These are phyloP conservation scores for Coemansia sp. DNA, from an alignment of 192 early-diverging fungal genomes.

Conservation along the genomic window DNA sequence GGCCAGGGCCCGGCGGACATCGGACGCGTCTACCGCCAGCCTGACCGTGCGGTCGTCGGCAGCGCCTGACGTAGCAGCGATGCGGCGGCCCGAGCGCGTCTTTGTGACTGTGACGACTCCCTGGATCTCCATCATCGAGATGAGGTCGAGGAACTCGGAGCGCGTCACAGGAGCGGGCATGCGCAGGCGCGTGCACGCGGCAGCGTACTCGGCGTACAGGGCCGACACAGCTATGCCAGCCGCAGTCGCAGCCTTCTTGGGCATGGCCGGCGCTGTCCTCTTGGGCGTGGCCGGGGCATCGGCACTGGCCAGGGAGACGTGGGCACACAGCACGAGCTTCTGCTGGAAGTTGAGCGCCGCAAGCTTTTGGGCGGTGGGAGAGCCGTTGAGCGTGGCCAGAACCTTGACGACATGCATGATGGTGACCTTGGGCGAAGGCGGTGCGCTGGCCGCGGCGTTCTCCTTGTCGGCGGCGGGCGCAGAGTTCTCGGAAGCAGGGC, in stretches of 20 bases:
- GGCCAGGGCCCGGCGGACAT: conserved; percentile 27
- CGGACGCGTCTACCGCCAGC: conserved; percentile 38
- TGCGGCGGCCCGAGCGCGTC: conserved; percentile 25
- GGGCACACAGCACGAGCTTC: conserved; percentile 63
- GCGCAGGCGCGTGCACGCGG: conserved; percentile 47
- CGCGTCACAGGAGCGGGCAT: conserved; percentile 63
- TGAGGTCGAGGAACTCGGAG: conserved; percentile 68
- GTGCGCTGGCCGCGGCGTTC: conserved; percentile 10
- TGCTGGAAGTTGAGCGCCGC: conserved; percentile 71
- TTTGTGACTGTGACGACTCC: conserved; percentile 53
- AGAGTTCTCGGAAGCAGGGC: conserved; percentile 28
- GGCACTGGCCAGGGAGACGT: conserved; percentile 14
- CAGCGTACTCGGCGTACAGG: conserved; percentile 51
- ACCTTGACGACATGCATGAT: conserved; percentile 74
- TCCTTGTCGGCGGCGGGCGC: conserved; percentile 34
- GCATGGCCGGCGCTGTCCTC: too few species aligned
- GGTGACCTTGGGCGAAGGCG: conserved; percentile 63
- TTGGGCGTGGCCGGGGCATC: conserved; percentile 50
- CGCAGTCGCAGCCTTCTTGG: conserved; percentile 38
- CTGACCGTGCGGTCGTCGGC: conserved; percentile 41
- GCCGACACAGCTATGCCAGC: conserved; percentile 44
- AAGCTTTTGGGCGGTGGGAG: conserved; percentile 56
- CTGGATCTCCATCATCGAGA: conserved; percentile 65
- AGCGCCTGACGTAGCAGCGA: conserved; percentile 20
- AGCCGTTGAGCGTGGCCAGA: conserved; percentile 56